Conservation (phyloP, 306 rosid genomes). For the Parietaria judaica region DNA sequence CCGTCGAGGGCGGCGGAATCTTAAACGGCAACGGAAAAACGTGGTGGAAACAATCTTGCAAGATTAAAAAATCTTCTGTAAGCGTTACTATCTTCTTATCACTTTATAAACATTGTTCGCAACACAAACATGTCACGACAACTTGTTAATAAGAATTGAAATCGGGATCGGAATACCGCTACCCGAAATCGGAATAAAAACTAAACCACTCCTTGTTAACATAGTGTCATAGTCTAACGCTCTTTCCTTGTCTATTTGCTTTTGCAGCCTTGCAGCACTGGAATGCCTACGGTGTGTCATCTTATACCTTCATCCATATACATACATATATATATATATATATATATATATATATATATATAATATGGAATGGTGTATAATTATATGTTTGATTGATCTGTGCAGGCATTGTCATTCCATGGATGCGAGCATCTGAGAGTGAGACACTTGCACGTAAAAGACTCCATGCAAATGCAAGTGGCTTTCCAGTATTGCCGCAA, state of each 20-base stretch:
- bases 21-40: slow-evolving; percentile 60
- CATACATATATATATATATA: no score
- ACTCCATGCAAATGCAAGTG: slow-evolving; percentile 57
- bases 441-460: slow-evolving; percentile 29
- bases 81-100: neutral
- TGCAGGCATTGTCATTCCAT: slow-evolving; percentile 56
- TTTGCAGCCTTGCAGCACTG: slow-evolving; percentile 64
- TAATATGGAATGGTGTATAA: no score
- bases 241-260: neutral
- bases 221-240: neutral
- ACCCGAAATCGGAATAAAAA: no score
- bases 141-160: no score
- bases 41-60: slow-evolving; percentile 86
- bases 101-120: neutral
- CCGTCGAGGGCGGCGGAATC: slow-evolving; percentile 60
- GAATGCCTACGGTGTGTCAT: slow-evolving; percentile 68
- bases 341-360: no score
- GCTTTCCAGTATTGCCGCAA: slow-evolving; percentile 31
- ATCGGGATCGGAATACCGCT: no score
- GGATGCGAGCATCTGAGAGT: slow-evolving; percentile 34
- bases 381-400: no score
- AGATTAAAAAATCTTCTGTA: slow-evolving; percentile 37
- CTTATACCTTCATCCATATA: neutral
- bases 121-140: no score
- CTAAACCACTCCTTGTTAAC: no score